phyloP scores from a whole-genome alignment of 306 rosid species.

The Purshia tridentata region DNA sequence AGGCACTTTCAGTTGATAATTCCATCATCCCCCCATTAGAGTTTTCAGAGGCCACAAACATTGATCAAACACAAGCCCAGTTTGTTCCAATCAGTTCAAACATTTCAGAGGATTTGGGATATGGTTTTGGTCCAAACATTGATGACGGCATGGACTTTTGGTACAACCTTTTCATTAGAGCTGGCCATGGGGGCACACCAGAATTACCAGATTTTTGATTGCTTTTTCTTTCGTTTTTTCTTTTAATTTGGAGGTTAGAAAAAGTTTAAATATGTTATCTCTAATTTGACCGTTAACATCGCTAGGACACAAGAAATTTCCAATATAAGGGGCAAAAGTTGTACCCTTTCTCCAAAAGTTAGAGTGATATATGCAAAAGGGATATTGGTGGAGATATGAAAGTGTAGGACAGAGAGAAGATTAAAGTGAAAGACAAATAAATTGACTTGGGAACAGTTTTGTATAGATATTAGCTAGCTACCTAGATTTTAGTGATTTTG shows the following conservation, averaged over 20 bases:
- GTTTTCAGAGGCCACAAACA: slow-evolving; percentile 29
- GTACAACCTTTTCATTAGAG: slow-evolving; percentile 61
- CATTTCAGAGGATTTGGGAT: slow-evolving; percentile 29
- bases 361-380: background rate
- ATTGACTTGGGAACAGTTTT: slow-evolving; percentile 6
- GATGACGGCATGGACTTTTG: slow-evolving; percentile 83
- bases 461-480: background rate
- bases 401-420: background rate
- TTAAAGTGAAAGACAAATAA: background rate
- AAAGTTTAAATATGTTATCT: background rate
- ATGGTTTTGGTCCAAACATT: slow-evolving; percentile 20
- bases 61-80: slow-evolving; percentile 22
- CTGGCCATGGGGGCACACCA: slow-evolving; percentile 42
- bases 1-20: slow-evolving; percentile 40
- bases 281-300: slow-evolving; percentile 23
- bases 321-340: slow-evolving; percentile 21
- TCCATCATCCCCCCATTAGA: slow-evolving; percentile 3
- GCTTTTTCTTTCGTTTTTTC: background rate
- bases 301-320: slow-evolving; percentile 23
- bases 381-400: background rate
- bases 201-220: slow-evolving; percentile 56
- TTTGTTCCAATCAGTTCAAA: slow-evolving; percentile 23
- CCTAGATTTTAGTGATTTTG: background rate
- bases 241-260: slow-evolving; percentile 10
- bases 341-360: slow-evolving; percentile 15